Base-by-base conservation (phyloP, 345 rosid species). In the Aquilaria yunnanensis region DNA sequence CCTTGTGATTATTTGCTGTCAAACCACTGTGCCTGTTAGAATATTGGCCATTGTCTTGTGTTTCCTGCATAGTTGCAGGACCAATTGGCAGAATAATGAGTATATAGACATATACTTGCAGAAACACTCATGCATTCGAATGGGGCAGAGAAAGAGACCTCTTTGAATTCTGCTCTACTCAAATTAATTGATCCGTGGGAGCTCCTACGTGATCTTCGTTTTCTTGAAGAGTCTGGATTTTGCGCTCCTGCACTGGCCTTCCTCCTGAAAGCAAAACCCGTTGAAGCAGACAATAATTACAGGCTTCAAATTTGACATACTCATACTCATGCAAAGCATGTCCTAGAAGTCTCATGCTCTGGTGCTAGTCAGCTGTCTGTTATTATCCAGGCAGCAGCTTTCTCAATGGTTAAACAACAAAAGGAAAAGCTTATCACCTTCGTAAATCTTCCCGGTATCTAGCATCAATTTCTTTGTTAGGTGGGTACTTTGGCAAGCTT, bases 391-490 rank as follows among this genome's bases (percentile, higher is more conserved):
- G 23, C 23, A 16, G 23, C 23, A 16, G 23, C 43, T 1, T 37
- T 37, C 43, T 0, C 59, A 32, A 5, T 12, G 32, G 50, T 51
- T 41, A 6, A 29, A 16, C 12, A 10, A 56, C 59, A 7, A 13
- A 62, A 50, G 54, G 47, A 32, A 49, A 14, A 60, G 34, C 48
- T 1, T 10, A 59, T 69, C 51, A 88, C 96, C 92, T 80, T 61
- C 81, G 79, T 51, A 73, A 61, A 23, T 81, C 92, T 23, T 88
- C 89, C 2, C 90, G 80, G 32, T 61, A 48, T 76, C 83, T 88
- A 50, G 86, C 96, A 73, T 88, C 92, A 69, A 88, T 79, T 76
- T 88, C 96, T 67, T 78, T 88, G 69, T 79, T 88, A 56, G 96
- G 90, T 54, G 92, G 77, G 71, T 88, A 88, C 72, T 77, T 82